Base-by-base conservation (phyloP, 1,284 basidiomycete species). In the Sporisorium graminicola region DNA sequence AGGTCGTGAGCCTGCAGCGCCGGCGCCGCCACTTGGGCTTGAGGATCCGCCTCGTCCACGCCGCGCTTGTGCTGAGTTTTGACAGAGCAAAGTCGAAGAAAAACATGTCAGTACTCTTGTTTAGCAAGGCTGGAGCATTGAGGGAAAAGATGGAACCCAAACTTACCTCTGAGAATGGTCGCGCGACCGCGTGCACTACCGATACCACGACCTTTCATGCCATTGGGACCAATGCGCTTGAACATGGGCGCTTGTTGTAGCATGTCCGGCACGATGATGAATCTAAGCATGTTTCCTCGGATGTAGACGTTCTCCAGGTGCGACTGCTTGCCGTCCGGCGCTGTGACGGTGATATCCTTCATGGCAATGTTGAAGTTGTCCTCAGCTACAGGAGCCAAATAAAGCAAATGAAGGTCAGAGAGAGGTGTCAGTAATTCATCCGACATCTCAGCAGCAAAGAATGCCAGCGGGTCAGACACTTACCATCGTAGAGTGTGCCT, bases 181-280 rank as follows among this genome's bases (percentile, higher is more conserved):
- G 94, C 94, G 86, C 94, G 91, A 86, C 94, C 94, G 90, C 94
- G 92, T 63, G 94, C 94, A 82, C 95, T 97, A 85, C 97, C 97
- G 85, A 99, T 99, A 91, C 97, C 97, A 78, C 96, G 90, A 83
- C 97, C 97, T 83, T 93, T 93, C 95, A 99, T 98, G 43, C 95
- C 95, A 86, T 98, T 98, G 18, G 95, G 94, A 52, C 96, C 95
- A 56, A 98, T 94, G 77, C 96, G 92, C 88, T 99, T 99, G 89
- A 99, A 96, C 97, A 99, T 99, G 22, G 97, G 97, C 27, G 97
- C 97, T 86, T 99, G 98, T 85, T 98, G 94, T 79, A 99, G 89
- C 92, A 99, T 98, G 87, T 99, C 97, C 54, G 97, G 97, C 27
- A 99, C 97, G 86, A 99, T 98, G 88, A 98, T 96, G 89, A 98